Evolutionary conservation across 345 rosid genomes (phyloP).

Genomic region (Nephelium lappaceum): DNA sequence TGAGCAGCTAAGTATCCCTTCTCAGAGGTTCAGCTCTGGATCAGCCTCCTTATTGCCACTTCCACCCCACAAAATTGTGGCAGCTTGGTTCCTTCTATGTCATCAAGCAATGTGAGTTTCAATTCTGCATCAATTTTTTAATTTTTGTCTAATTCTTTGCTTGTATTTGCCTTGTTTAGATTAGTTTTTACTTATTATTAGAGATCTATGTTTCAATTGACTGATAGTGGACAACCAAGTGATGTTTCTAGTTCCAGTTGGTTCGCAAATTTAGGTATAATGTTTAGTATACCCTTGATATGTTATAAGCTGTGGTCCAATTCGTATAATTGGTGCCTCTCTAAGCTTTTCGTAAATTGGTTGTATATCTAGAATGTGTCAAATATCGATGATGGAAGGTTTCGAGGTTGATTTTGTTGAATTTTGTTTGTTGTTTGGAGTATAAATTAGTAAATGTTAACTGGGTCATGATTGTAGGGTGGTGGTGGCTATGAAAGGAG

Average conservation of each 20-base stretch:
- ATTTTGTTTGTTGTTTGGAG: background rate
- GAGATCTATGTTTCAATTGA: conserved; percentile 7
- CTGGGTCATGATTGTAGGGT: conserved; percentile 36
- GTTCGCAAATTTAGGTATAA: background rate
- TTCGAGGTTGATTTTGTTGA: background rate
- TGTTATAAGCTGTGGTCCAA: no score
- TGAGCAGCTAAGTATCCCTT: conserved; percentile 66
- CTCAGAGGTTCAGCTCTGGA: conserved; percentile 43
- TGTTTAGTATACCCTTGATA: background rate
- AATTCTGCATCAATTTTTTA: background rate
- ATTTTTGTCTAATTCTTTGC: background rate
- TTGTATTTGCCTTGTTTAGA: background rate
- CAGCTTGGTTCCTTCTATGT: conserved; percentile 41
- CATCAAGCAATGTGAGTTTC: conserved; percentile 45
- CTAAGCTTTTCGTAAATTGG: background rate
- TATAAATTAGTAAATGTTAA: background rate
- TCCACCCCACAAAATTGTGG: conserved; percentile 27
- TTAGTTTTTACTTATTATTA: background rate
- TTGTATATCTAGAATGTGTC: background rate
- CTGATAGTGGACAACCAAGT: background rate
- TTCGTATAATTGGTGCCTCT: background rate
- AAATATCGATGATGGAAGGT: conserved; percentile 3
- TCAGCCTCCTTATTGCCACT: conserved; percentile 40
- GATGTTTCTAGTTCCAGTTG: background rate
- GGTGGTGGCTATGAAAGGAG: conserved; percentile 49